Conservation (phyloP, 129 eudicot genomes). For the Saussurea involucrata region DNA sequence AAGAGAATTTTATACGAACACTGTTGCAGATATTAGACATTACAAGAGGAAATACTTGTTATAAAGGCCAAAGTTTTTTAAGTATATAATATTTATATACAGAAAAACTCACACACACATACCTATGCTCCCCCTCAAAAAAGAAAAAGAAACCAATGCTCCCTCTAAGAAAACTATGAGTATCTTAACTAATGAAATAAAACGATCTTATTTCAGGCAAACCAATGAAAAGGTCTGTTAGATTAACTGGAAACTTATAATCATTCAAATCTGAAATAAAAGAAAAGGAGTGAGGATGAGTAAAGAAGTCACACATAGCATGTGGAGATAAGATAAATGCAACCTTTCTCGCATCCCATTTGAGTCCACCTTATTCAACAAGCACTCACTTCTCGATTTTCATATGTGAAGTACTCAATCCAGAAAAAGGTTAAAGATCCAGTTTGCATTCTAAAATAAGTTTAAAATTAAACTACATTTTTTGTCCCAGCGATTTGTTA, state of each 20-base stretch:
- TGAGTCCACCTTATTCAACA: too few relatives aligned
- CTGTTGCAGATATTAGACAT: background rate
- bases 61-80: background rate
- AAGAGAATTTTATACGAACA: background rate
- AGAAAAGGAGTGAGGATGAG: background rate
- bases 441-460: background rate
- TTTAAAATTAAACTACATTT: background rate
- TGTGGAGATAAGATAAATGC: background rate
- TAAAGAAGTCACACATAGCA: background rate
- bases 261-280: background rate
- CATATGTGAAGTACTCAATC: background rate
- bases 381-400: background rate
- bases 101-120: background rate
- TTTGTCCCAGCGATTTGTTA: background rate
- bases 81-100: background rate
- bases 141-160: background rate
- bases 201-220: background rate
- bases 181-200: background rate
- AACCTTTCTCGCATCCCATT: background rate
- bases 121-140: background rate
- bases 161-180: background rate
- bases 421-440: background rate
- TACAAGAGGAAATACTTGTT: background rate
- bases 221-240: background rate
- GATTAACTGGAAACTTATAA: background rate